phyloP scores from a whole-genome alignment of 2,329 filamentous ascomycete species.

The Venturia aucupariae region DNA sequence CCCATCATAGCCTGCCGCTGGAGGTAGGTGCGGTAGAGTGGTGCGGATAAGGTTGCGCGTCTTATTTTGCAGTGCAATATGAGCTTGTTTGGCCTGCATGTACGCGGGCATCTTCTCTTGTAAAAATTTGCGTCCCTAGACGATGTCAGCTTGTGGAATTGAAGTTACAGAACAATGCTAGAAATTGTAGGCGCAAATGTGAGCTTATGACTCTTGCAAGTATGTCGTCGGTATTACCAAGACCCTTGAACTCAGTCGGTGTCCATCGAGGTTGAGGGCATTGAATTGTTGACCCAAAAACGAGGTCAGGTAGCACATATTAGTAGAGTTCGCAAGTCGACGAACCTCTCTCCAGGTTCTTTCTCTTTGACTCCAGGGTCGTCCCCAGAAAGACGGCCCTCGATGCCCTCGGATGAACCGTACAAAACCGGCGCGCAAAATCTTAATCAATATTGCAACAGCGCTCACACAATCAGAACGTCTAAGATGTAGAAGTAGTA shows the following conservation, averaged over 20 bases:
- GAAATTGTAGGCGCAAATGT: too few species aligned
- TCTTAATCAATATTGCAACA: not conserved
- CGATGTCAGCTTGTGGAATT: conserved; percentile 12
- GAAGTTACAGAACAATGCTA: too few species aligned
- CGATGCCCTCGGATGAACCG: not conserved
- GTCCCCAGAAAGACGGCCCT: too few species aligned
- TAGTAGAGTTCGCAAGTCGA: not conserved
- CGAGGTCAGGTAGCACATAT: too few species aligned
- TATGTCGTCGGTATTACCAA: too few species aligned
- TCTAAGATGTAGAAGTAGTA: conserved; percentile 15
- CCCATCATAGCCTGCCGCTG: conserved; percentile 76
- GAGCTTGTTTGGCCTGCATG: conserved; percentile 90
- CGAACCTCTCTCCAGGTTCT: not conserved
- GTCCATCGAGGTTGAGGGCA: not conserved
- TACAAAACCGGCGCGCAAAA: not conserved
- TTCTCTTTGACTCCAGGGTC: too few species aligned
- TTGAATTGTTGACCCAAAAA: too few species aligned
- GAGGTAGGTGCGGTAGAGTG: conserved; percentile 72
- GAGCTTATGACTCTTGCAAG: too few species aligned
- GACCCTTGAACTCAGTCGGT: too few species aligned
- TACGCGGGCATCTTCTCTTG: conserved; percentile 89
- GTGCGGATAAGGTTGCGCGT: conserved; percentile 66
- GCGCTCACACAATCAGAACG: not conserved
- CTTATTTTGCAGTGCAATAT: conserved; percentile 83
- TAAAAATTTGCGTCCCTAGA: conserved; percentile 83